phyloP scores from a whole-genome alignment of 495 filamentous ascomycete genomes.

The Talaromyces adpressus region DNA sequence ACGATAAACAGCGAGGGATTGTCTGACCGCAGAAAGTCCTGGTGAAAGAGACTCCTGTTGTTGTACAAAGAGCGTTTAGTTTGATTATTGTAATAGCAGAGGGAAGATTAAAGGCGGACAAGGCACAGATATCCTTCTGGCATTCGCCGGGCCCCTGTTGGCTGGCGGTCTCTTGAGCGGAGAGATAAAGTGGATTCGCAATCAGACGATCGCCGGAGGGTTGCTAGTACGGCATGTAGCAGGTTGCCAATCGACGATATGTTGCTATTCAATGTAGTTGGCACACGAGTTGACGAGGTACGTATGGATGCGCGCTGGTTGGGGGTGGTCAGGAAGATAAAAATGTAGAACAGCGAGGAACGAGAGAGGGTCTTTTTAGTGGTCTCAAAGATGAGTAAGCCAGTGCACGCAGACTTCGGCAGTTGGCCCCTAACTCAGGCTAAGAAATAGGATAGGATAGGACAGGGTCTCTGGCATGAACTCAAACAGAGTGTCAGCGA shows the following conservation, averaged over 20 bases:
- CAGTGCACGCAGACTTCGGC: background rate
- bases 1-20: background rate
- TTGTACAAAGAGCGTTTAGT: background rate
- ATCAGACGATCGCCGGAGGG: slow-evolving; percentile 9
- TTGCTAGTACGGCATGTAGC: slow-evolving; percentile 8
- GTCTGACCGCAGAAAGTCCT: background rate
- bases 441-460: background rate
- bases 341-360: background rate
- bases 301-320: background rate
- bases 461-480: too few relatives aligned
- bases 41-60: background rate
- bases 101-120: background rate
- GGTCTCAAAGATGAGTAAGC: background rate
- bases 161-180: background rate
- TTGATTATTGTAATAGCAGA: background rate
- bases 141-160: slow-evolving; percentile 2
- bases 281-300: background rate
- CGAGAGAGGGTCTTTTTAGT: background rate
- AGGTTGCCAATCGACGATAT: background rate
- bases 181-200: slow-evolving; percentile 7
- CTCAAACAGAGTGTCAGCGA: background rate
- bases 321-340: background rate
- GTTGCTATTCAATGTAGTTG: background rate
- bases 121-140: slow-evolving; percentile 3
- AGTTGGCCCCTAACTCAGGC: background rate